Conservation (phyloP, 306 rosid species). For the Corylus heterophylla region DNA sequence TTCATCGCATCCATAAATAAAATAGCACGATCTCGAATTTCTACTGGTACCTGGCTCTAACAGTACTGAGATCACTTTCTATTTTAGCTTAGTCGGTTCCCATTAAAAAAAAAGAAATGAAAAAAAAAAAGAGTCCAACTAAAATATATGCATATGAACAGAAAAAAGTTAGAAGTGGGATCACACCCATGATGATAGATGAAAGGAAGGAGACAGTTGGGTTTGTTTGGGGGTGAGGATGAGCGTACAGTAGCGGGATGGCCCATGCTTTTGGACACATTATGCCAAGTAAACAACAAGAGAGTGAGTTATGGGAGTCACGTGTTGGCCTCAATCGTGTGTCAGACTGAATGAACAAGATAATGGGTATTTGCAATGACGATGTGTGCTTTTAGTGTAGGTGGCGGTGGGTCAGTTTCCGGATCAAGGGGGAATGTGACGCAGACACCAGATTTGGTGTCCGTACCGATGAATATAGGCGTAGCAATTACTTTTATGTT, state of each 20-base stretch:
- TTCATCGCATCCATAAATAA: slow-evolving; percentile 12
- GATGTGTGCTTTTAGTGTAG: background rate
- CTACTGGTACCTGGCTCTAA: background rate
- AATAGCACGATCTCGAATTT: slow-evolving; percentile 9
- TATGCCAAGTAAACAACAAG: slow-evolving; percentile 20
- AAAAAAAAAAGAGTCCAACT: background rate
- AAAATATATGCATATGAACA: background rate
- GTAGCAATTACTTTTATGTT: background rate
- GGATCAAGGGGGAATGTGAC: background rate
- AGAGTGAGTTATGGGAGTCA: slow-evolving; percentile 51
- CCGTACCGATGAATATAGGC: background rate
- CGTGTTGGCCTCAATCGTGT: slow-evolving; percentile 42
- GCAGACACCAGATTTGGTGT: background rate
- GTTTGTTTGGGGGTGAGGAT: background rate
- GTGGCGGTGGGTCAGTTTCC: slow-evolving; percentile 5
- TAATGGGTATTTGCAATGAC: background rate
- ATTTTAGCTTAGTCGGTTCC: slow-evolving; percentile 24
- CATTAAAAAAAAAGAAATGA: background rate
- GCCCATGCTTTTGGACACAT: background rate
- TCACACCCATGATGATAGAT: background rate
- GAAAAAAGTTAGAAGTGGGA: background rate
- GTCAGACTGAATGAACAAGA: slow-evolving; percentile 13
- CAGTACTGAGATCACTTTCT: slow-evolving; percentile 13
- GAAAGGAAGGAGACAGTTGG: background rate
- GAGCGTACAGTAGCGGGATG: background rate